A percentile compares a stretch with the other conserved stretches of the same genome.
These are phyloP conservation scores for Termitomyces sp. DNA, from an alignment of 768 basidiomycete genomes.

Conservation along the genomic window DNA sequence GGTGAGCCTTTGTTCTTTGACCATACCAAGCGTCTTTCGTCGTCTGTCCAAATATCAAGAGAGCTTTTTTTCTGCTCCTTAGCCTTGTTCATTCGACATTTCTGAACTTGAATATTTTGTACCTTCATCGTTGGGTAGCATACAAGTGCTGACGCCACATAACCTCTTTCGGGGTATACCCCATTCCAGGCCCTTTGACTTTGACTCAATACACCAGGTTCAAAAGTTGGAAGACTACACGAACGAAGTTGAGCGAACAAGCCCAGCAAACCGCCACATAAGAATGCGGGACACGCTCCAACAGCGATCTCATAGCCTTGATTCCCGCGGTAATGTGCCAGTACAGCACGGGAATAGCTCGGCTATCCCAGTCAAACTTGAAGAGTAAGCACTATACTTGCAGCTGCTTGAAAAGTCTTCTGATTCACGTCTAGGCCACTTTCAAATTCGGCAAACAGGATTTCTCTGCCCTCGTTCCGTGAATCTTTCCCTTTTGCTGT, in stretches of 20 bases:
- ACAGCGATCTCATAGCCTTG: neutral
- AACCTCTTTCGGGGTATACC: neutral
- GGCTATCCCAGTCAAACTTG: neutral
- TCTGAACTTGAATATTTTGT: neutral
- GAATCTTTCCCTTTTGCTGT: slow-evolving; percentile 14
- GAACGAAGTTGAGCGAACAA: neutral
- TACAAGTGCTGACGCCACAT: slow-evolving; percentile 12
- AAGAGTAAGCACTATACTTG: neutral
- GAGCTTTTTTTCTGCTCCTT: neutral
- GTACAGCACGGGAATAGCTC: neutral
- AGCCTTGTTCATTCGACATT: no score
- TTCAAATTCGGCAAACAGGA: neutral
- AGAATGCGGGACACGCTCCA: neutral
- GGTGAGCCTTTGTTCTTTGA: neutral
- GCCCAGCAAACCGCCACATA: neutral
- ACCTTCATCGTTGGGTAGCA: neutral
- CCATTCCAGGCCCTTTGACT: neutral
- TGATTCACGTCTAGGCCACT: neutral
- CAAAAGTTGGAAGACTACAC: neutral
- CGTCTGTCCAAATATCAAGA: neutral
- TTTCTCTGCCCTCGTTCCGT: slow-evolving; percentile 17
- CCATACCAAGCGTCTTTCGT: neutral
- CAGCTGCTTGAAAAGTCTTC: neutral
- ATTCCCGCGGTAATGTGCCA: neutral
- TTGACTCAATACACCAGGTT: neutral